phyloP scores from a whole-genome alignment of 2,329 filamentous ascomycete genomes.

The Monosporascus sp. region DNA sequence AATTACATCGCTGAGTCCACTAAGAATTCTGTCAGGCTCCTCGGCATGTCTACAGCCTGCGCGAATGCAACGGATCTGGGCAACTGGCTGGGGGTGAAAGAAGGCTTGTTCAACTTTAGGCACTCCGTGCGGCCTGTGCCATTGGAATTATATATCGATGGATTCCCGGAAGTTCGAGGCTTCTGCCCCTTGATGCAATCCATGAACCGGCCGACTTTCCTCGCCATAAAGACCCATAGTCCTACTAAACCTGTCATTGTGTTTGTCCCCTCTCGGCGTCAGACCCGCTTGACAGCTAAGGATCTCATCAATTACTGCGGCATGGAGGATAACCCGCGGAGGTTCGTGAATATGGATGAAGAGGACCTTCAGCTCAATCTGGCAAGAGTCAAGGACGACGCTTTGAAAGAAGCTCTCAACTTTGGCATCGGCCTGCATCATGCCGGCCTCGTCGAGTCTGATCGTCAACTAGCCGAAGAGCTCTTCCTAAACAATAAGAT shows the following conservation, averaged over 20 bases:
- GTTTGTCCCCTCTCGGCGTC: constrained; percentile 90
- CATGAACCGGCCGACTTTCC: constrained; percentile 95
- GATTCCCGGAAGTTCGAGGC: constrained; percentile 88
- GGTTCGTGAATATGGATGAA: constrained; percentile 91
- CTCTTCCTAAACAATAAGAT: constrained; percentile 97
- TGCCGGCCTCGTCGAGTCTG: constrained; percentile 91
- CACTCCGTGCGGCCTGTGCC: constrained; percentile 96
- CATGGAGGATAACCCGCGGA: constrained; percentile 94
- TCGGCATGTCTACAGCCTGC: constrained; percentile 99
- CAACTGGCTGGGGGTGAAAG: constrained; percentile 96
- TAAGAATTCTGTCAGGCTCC: constrained; percentile 78
- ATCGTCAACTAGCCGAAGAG: constrained; percentile 87
- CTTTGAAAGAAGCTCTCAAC: constrained; percentile 85
- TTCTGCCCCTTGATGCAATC: constrained; percentile 98
- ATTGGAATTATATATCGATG: constrained; percentile 93
- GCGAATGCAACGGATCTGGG: constrained; percentile 91
- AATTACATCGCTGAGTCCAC: constrained; percentile 97
- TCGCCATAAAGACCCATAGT: constrained; percentile 94
- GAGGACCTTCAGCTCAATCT: constrained; percentile 88
- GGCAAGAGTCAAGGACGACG: constrained; percentile 86
- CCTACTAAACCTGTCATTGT: constrained; percentile 97
- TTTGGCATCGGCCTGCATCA: constrained; percentile 98
- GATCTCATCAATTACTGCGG: constrained; percentile 96
- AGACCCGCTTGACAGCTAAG: constrained; percentile 90
- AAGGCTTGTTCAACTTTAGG: constrained; percentile 92